Evolutionary conservation across 1,139 yeast genomes (phyloP).

Genomic region (Geotrichum klebahnii): DNA sequence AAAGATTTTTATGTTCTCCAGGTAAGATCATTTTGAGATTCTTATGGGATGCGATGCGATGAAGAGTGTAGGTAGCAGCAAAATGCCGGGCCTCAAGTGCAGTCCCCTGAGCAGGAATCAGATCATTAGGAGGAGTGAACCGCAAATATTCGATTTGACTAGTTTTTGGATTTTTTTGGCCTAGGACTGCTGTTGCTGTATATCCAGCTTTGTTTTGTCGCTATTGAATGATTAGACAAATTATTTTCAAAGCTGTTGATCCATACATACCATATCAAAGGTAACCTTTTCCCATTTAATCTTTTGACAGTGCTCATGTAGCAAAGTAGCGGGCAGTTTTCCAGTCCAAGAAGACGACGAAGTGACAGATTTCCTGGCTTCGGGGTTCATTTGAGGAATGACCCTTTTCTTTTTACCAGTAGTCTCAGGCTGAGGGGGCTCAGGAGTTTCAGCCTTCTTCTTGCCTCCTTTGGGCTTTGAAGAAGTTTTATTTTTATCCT

Average conservation of each 20-base stretch:
- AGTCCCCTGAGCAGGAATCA: slow-evolving; percentile 64
- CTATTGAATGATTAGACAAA: slow-evolving; percentile 17
- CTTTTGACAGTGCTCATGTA: slow-evolving; percentile 85
- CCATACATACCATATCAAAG: slow-evolving; percentile 57
- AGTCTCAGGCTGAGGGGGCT: neutral
- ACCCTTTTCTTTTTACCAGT: slow-evolving; percentile 4
- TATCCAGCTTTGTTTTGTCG: slow-evolving; percentile 51
- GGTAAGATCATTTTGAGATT: slow-evolving; percentile 87
- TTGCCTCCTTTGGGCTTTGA: slow-evolving; percentile 2
- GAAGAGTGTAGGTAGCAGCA: slow-evolving; percentile 84
- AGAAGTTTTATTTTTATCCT: slow-evolving; percentile 4
- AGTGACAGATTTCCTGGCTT: slow-evolving; percentile 42
- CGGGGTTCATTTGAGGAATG: slow-evolving; percentile 22
- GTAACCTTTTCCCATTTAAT: slow-evolving; percentile 85
- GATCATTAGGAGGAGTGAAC: slow-evolving; percentile 55
- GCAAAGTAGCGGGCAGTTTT: slow-evolving; percentile 77
- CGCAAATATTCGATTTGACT: slow-evolving; percentile 57
- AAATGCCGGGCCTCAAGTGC: slow-evolving; percentile 84
- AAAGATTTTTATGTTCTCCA: slow-evolving; percentile 68
- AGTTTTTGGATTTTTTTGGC: slow-evolving; percentile 78
- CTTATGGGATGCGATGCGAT: slow-evolving; percentile 72
- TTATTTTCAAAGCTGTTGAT: neutral
- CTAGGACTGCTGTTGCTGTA: slow-evolving; percentile 56
- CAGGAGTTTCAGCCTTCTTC: slow-evolving; percentile 4
- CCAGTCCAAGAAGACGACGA: slow-evolving; percentile 83